Base-by-base conservation (phyloP, 78 protist genomes). In the Dictyostelium brefeldianum region DNA sequence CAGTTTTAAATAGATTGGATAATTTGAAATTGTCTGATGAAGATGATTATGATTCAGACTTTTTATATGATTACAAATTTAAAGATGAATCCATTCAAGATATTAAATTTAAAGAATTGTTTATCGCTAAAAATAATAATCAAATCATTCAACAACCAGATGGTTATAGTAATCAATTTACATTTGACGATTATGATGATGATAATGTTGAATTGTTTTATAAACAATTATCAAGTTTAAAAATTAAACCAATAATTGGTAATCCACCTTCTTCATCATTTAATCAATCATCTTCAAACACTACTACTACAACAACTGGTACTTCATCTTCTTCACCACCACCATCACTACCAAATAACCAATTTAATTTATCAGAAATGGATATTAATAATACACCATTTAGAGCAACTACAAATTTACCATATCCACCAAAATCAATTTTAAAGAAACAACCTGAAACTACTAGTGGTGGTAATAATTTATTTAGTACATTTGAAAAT, bases 191-290 rank as follows among this genome's bases (percentile, higher is more conserved):
- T 5, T 31, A 73, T 74, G 50, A 27, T 10, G 27, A 74, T 12
- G 93, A 87, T 22, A 84, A 87, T 18, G 22, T 75, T 31, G 79
- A 65, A 36, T 48, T 77, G n/a, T 87, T 87, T 41, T 67, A 36
- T 29, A 50, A 87, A n/a, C 48, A 77, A 12, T 14, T 87, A 22
- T 62, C 27, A 43, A 71, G 62, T 64, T 77, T 87, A 12, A 77
- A 56, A 56, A 65, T 87, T 20, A 43, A 12, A 29, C 93, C 93
- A 31, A 65, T 77, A 2, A 36, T 87, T 59, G 93, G 93, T 62
- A 78, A 46, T 62, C 87, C 87, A 43, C 48, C 89, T 62, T 25
- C 27, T 11, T 36, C 67, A n/a, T 14, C 70, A 62, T 62, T 36
- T 11, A 62, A 11, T 62, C 22, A 62, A 62, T 25, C 22, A 62